A percentile compares a stretch with the other conserved stretches of the same genome.
Conservation (phyloP, 2,329 filamentous ascomycete genomes). For the Pseudogymnoascus sp. region DNA sequence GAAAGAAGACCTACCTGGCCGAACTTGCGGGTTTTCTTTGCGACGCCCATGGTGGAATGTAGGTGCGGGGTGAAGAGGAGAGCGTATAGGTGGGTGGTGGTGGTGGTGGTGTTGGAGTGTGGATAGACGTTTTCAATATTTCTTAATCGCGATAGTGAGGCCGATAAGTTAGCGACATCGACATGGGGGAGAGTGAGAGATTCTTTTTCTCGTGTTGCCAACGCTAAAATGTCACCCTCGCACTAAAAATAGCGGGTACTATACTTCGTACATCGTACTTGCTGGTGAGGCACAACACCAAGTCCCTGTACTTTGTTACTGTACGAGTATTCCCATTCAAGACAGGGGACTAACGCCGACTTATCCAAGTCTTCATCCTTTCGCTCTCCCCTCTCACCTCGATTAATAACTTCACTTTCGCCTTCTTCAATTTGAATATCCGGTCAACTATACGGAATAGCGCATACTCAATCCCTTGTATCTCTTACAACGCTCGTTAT, state of each 20-base stretch:
- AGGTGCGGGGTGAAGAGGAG: not conserved
- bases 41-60: conserved; percentile 60
- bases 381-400: not conserved
- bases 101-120: not conserved
- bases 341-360: not conserved
- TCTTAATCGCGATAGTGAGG: conserved; percentile 10
- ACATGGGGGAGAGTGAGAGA: not conserved
- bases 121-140: conserved; percentile 1
- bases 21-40: conserved; percentile 90
- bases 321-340: not conserved
- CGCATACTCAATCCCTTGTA: not conserved
- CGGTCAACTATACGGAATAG: not conserved
- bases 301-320: not conserved
- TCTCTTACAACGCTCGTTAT: not conserved
- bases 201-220: conserved; percentile 1
- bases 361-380: not conserved
- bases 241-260: conserved; percentile 6
- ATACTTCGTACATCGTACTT: not conserved
- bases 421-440: not conserved
- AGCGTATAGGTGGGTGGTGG: not conserved
- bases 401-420: not conserved
- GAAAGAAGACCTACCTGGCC: conserved; percentile 44
- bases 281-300: not conserved
- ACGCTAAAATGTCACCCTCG: conserved; percentile 5
- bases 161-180: conserved; percentile 1